Evolutionary conservation across 1,139 yeast species (phyloP), one percentile per base, ranked within the genome.

Genomic region (Yamadazyma membranifaciens): DNA sequence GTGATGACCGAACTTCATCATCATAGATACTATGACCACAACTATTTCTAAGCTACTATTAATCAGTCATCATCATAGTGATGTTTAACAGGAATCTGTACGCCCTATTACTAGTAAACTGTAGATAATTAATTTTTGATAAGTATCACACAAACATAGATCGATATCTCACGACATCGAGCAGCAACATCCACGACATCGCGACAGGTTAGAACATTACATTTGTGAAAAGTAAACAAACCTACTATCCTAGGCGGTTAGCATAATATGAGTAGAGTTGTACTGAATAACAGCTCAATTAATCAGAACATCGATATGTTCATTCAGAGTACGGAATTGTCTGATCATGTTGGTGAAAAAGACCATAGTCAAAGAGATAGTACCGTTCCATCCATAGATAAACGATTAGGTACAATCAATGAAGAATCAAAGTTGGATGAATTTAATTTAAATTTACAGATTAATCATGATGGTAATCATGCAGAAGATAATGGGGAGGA

Each of bases 251-350:
- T 25, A 24, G 13, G 36, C 20, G 20, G 10, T 16, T 30, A 16
- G 11, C 11, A 9, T 2, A 5, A 13, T 17, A 39, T 41, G 43
- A 37, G 33, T 27, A 40, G 48, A 33, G n/a, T 46, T 7, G 36
- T 33, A 6, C 49, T 48, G 62, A 59, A 55, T 36, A 27, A 12
- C 11, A 33, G 35, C 13, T 45, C 51, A 10, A 39, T 42, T 22
- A 43, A 33, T 6, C 43, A 43, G 24, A 43, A 45, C 31, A 50
- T 50, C 27, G 36, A 41, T 28, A 37, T 26, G 31, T 49, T 45
- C 37, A 46, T 48, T 3, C 42, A 39, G 15, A 39, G 42, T 31
- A 49, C 53, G 3, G 41, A 42, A 33, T n/a, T 45, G 24, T 43
- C 48, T 7, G 52, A 48, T 25, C 30, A 37, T 16, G 14, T 17